Evolutionary conservation across 768 basidiomycete genomes (phyloP).

Genomic region (Solioccasus polychromus): DNA sequence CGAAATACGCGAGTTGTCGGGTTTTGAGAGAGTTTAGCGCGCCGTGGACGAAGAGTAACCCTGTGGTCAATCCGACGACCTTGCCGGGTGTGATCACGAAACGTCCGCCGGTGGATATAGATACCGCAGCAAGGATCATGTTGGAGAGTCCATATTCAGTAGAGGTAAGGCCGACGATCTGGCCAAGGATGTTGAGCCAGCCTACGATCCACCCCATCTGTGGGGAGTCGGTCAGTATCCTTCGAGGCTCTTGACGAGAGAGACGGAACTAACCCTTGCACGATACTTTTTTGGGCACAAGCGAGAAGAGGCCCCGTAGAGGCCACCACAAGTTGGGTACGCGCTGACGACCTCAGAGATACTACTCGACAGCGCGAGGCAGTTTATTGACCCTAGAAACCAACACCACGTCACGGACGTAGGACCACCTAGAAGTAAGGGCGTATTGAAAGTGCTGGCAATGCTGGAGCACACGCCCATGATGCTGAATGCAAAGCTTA

Average conservation of each 20-base stretch:
- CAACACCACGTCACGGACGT: conserved; percentile 38
- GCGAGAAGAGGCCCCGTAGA: conserved; percentile 78
- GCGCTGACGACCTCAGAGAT: conserved; percentile 32
- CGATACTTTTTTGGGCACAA: conserved; percentile 63
- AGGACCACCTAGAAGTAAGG: conserved; percentile 36
- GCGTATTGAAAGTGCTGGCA: conserved; percentile 38
- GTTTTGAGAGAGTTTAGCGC: conserved; percentile 43
- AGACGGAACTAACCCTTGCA: conserved; percentile 45
- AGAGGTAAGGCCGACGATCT: conserved; percentile 30
- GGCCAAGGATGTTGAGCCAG: conserved; percentile 33
- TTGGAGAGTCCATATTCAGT: conserved; percentile 37
- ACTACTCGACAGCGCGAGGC: conserved; percentile 30
- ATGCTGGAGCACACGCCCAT: conserved; percentile 39
- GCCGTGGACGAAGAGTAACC: conserved; percentile 41
- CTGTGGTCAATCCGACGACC: conserved; percentile 41
- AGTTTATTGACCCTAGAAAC: conserved; percentile 28
- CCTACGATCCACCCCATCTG: conserved; percentile 30
- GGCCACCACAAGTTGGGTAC: conserved; percentile 29
- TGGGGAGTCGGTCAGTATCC: neutral
- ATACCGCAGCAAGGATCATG: conserved; percentile 32
- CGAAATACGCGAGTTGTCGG: conserved; percentile 33
- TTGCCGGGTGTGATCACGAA: conserved; percentile 37
- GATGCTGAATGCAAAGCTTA: conserved; percentile 33
- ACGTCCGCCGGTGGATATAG: conserved; percentile 26
- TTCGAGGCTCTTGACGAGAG: neutral